Base-by-base conservation (phyloP, 2,329 filamentous ascomycete genomes). In the Cladosporium cucumerinum region DNA sequence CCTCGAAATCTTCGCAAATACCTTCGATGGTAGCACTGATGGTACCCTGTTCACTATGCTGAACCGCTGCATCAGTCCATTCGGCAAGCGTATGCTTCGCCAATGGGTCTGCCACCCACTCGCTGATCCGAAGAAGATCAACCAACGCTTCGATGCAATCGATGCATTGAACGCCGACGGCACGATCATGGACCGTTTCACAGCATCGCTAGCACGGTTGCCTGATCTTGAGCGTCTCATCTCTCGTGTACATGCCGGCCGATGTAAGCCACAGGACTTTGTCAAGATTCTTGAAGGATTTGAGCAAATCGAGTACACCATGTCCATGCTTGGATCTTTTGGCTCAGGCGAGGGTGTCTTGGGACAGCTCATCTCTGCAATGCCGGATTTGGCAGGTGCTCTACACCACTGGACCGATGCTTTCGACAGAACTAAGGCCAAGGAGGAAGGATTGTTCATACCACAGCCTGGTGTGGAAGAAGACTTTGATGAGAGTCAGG, bases 51-150 rank as follows among this genome's bases (percentile, higher is more conserved):
- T 98, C 78, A 86, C 86, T 60, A 87, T 99, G 68, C 85, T 99
- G 61, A 98, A 99, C 76, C 88, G 92, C 60, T 99, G 95, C 75
- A 89, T 97, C 67, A 98, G 95, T 3, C 94, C 95, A 0, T 99
- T 99, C 74, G 95, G 95, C 65, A 99, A 99, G 79, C 90, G 95
- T 12, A 87, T 97, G 76, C 93, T 99, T 77, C 90, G 93, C 63
- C 93, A 97, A 76, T 99, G 95, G 95, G 90, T 99, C 2, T 98
- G 94, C 72, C 95, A 99, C 77, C 95, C 95, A 2, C 82, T 99
- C 16, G 92, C 93, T 75, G 90, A 97, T 77, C 88, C 91, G 6
- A 80, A 84, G 43, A 93, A 90, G 74, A 97, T 99, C 81, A 97
- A 98, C 72, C 93, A 96, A 69, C 87, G 95, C 6, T 82, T 99